phyloP scores from a whole-genome alignment of 805 yeast species.

The Yamadazyma sp. region DNA sequence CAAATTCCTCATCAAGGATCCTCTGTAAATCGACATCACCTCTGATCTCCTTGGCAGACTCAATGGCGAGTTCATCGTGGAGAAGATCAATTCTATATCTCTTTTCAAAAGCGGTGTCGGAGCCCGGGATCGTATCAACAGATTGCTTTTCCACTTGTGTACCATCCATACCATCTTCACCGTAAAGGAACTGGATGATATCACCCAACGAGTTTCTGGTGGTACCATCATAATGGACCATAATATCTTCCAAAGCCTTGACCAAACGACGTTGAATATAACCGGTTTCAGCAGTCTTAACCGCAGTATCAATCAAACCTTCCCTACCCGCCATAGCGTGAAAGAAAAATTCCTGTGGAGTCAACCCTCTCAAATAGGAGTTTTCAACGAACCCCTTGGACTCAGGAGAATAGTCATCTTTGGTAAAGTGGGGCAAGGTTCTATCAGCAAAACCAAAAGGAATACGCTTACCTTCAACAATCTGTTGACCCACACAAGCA shows the following conservation, averaged over 20 bases:
- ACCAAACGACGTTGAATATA: slow-evolving; percentile 97
- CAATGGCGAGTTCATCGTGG: slow-evolving; percentile 64
- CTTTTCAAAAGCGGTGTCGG: slow-evolving; percentile 76
- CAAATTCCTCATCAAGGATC: slow-evolving; percentile 78
- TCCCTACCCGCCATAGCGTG: slow-evolving; percentile 99
- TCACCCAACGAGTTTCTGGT: slow-evolving; percentile 97
- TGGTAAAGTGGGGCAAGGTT: slow-evolving; percentile 95
- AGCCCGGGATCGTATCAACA: slow-evolving; percentile 92
- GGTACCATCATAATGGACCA: slow-evolving; percentile 98
- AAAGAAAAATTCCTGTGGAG: slow-evolving; percentile 98
- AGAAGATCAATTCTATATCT: slow-evolving; percentile 86
- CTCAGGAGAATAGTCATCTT: slow-evolving; percentile 98
- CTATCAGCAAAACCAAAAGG: slow-evolving; percentile 97
- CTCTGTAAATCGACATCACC: slow-evolving; percentile 87
- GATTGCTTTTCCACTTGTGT: slow-evolving; percentile 97
- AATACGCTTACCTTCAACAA: slow-evolving; percentile 99
- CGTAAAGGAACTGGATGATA: slow-evolving; percentile 91
- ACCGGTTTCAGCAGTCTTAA: slow-evolving; percentile 98
- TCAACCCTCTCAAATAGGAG: slow-evolving; percentile 93
- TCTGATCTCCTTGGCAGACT: slow-evolving; percentile 84
- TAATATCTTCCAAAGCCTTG: slow-evolving; percentile 93
- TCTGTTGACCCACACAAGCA: slow-evolving; percentile 99
- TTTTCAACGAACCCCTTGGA: slow-evolving; percentile 98
- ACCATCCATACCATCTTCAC: slow-evolving; percentile 99
- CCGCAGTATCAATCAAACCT: slow-evolving; percentile 99